Conservation (phyloP, 257 asterid genomes). For the Linaria vulgaris region DNA sequence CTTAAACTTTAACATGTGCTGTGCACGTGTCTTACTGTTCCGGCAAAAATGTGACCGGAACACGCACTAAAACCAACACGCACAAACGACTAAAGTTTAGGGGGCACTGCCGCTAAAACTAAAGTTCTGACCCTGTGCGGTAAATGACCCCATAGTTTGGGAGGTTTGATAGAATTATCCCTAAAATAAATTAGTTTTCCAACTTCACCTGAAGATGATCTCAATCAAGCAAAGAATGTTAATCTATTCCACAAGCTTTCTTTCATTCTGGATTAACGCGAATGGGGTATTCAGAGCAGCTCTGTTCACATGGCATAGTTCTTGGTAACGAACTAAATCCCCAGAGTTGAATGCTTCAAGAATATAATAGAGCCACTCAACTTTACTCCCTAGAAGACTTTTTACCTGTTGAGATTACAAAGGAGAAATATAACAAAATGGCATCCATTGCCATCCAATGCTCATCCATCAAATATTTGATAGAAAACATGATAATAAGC, state of each 20-base stretch:
- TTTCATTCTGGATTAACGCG: constrained; percentile 88
- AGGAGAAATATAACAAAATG: constrained; percentile 15
- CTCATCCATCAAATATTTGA: neutral
- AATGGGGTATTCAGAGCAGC: constrained; percentile 84
- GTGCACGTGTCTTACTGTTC: no score
- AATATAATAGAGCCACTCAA: constrained; percentile 84
- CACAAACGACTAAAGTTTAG: no score
- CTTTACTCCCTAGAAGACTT: constrained; percentile 82
- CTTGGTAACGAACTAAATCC: constrained; percentile 81
- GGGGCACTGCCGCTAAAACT: no score
- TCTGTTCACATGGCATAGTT: constrained; percentile 72
- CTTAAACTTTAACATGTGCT: no score
- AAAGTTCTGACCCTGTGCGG: no score
- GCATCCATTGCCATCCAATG: neutral
- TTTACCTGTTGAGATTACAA: constrained; percentile 51
- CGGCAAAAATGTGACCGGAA: no score
- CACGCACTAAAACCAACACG: no score
- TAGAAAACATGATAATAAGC: neutral
- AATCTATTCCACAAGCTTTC: constrained; percentile 90
- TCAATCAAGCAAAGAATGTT: constrained; percentile 98
- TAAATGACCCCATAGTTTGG: no score
- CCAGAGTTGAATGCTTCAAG: constrained; percentile 94
- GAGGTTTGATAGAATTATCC: no score
- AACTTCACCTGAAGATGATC: constrained; percentile 74
- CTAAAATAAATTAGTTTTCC: neutral